Evolutionary conservation across 2,329 filamentous ascomycete genomes (phyloP), one percentile per base, ranked within the genome.

Genomic region (Hymenoscyphus linearis): DNA sequence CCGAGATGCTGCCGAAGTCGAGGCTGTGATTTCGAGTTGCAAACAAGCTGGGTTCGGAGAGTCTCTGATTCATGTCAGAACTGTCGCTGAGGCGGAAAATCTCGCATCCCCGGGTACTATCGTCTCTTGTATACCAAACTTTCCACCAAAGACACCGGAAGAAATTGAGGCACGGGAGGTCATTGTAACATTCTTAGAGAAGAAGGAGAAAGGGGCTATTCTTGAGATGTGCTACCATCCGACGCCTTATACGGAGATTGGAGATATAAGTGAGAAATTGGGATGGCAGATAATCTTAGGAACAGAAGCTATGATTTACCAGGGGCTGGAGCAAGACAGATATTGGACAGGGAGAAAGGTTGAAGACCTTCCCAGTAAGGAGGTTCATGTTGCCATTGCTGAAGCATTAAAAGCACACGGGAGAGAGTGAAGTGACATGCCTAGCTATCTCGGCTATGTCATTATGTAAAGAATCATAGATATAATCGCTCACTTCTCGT

Each of bases 221-320:
- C 54, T 69, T 53, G 67, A 68, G 60, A 68, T 69, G 67, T 69
- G 67, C 40, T 69, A 69, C 40, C 66, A 66, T 59, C 67, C 67
- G 27, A 66, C 58, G 3, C 64, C 65, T 9, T 66, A 57, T 27
- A 67, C 66, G 10, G 27, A 66, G 25, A 66, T 67, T 62, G 62
- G 60, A 3, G 61, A 60, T 31, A 27, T 66, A 2, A 61, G 55
- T 52, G 58, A 61, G 55, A 62, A 60, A 47, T 31, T 57, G 25
- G 65, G 64, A 12, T 68, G 67, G 67, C 63, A 64, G 36, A 62
- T 68, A 14, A 65, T 68, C 44, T 47, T 65, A 12, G 67, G 67
- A n/a, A 65, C 64, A 3, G 67, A 68, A 58, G 67, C 67, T n/a
- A 66, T 68, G 67, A 66, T 68, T n/a, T 68, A 65, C 53, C 65